Base-by-base conservation (phyloP, 345 rosid genomes). In the Linum tenue region DNA sequence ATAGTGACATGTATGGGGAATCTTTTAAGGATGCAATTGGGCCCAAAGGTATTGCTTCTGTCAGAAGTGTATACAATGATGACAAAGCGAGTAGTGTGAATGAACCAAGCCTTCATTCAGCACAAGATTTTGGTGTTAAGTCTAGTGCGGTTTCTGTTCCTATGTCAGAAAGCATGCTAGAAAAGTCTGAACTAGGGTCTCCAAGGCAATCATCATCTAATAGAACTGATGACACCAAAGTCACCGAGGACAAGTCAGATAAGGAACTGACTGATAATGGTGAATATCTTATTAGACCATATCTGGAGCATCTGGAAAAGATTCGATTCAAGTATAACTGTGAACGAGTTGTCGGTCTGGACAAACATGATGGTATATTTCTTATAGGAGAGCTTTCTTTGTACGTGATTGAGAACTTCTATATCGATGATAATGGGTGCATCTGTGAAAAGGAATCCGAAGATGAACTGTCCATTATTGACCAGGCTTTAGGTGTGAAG, bases 401-500 rank as follows among this genome's bases (percentile, higher is more conserved):
- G 65, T 95, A 95, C 72, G 83, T 95, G 67, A 95, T 95, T 40
- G 99, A 95, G 77, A 95, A 95, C 75, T 91, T 95, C 63, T 95
- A 79, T 68, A 87, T 95, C 59, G 95, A 91, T 58, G 78, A 82
- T 37, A 79, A 87, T 59, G 96, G 90, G 66, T 81, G 92, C 80
- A 85, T 95, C 56, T 91, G 90, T 80, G 99, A 95, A 79, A 95
- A 95, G 84, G 90, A 91, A 83, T 83, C 78, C 48, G 95, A 89
- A 82, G 95, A 91, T 77, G 97, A 88, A 70, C 88, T 95, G 83
- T 95, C 99, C 44, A 87, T 95, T 65, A 95, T 95, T 78, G 99
- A 95, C 79, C 99, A 89, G 84, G 99, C 97, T 51, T 80, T 95
- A 79, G 99, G 99, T 77, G 99, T 95, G 53, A 89, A 89, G 85